Evolutionary conservation across 1,284 basidiomycete species (phyloP).

Genomic region (Chondrostereum purpureum): DNA sequence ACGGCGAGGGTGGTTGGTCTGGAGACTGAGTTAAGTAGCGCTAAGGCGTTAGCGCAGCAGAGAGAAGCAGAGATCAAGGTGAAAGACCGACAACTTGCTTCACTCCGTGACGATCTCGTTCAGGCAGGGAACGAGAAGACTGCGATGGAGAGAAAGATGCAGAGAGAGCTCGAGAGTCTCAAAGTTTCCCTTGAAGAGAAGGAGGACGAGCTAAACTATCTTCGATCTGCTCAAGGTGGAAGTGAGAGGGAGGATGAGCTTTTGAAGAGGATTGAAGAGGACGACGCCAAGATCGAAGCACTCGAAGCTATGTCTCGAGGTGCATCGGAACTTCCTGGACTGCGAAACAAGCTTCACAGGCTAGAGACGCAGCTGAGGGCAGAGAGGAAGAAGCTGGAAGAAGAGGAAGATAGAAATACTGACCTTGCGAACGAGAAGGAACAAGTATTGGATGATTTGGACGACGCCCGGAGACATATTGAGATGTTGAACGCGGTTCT

Average conservation of each 20-base stretch:
- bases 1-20: conserved; percentile 40
- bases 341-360: conserved; percentile 32
- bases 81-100: conserved; percentile 40
- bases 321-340: conserved; percentile 25
- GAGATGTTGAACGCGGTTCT: conserved; percentile 22
- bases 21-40: conserved; percentile 48
- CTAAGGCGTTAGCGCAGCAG: conserved; percentile 32
- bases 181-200: conserved; percentile 40
- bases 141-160: conserved; percentile 41
- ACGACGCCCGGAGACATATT: conserved; percentile 26
- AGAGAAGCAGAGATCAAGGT: conserved; percentile 37
- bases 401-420: conserved; percentile 28
- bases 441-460: conserved; percentile 35
- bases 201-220: conserved; percentile 48
- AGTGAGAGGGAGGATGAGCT: conserved; percentile 46
- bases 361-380: conserved; percentile 35
- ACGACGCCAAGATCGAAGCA: conserved; percentile 51
- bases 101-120: conserved; percentile 40
- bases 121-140: conserved; percentile 54
- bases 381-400: conserved; percentile 32
- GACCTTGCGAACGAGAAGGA: conserved; percentile 40
- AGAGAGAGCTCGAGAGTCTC: conserved; percentile 36
- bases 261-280: conserved; percentile 56
- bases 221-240: conserved; percentile 31
- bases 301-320: conserved; percentile 40